A percentile compares a stretch with the other conserved stretches of the same genome.
Evolutionary conservation across 2,329 filamentous ascomycete species (phyloP).

Genomic region (Fusarium chaquense): DNA sequence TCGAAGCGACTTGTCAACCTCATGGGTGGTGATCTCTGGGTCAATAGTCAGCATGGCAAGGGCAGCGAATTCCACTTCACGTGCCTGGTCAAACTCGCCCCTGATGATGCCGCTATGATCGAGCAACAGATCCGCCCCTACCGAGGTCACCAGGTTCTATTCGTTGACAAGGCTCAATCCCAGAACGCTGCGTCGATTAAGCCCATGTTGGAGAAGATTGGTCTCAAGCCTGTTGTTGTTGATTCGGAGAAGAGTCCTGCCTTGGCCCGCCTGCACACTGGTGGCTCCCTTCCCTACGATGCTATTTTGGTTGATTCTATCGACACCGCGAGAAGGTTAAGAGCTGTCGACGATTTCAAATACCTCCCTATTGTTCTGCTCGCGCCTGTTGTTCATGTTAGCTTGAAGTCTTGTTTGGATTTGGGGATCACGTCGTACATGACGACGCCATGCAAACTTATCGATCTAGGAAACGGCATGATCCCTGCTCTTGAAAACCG

Average conservation of each 20-base stretch:
- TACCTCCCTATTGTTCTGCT: constrained; percentile 96
- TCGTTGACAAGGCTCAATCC: constrained; percentile 91
- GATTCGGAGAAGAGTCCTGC: constrained; percentile 76
- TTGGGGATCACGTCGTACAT: constrained; percentile 99
- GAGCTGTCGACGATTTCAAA: constrained; percentile 94
- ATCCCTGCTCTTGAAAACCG: constrained; percentile 94
- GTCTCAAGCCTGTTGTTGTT: constrained; percentile 86
- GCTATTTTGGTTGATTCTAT: constrained; percentile 97
- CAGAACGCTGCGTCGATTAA: constrained; percentile 81
- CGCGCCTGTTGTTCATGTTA: constrained; percentile 89
- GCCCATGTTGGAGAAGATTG: constrained; percentile 81
- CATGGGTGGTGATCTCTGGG: constrained; percentile 97
- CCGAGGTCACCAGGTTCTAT: constrained; percentile 89
- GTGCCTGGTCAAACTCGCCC: constrained; percentile 86
- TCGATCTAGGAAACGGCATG: constrained; percentile 96
- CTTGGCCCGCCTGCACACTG: constrained; percentile 65
- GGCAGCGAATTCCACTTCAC: constrained; percentile 98
- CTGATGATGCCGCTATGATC: constrained; percentile 81
- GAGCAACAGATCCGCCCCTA: constrained; percentile 90
- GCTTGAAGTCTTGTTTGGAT: constrained; percentile 91
- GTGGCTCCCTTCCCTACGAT: constrained; percentile 80
- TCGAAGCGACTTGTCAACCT: constrained; percentile 94
- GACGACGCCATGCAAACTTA: constrained; percentile 94
- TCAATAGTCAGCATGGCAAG: constrained; percentile 89
- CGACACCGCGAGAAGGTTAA: constrained; percentile 85